Evolutionary conservation across 495 filamentous ascomycete genomes (phyloP).

Genomic region (Xylaria curta): DNA sequence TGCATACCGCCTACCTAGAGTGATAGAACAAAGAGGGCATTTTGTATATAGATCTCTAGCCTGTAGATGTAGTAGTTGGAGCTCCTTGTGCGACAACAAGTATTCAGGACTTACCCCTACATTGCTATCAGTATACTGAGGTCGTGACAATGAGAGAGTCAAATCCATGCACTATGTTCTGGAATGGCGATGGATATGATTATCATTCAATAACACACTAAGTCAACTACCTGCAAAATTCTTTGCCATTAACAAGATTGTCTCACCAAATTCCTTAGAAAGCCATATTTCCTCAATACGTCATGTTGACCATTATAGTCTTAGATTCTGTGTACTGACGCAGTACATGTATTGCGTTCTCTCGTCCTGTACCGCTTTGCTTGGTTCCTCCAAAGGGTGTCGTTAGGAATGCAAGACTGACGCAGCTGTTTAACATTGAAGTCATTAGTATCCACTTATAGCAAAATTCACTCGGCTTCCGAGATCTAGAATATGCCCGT

Average conservation of each 20-base stretch:
- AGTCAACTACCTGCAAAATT: background rate
- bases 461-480: no score
- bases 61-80: no score
- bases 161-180: background rate
- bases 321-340: slow-evolving; percentile 54
- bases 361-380: slow-evolving; percentile 56
- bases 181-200: background rate
- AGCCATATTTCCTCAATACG: slow-evolving; percentile 25
- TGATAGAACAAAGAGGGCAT: no score
- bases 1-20: no score
- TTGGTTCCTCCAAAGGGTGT: slow-evolving; percentile 61
- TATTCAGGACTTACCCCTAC: no score
- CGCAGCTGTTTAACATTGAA: slow-evolving; percentile 30
- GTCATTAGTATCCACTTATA: no score
- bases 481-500: no score
- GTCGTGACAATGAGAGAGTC: no score
- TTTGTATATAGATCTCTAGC: no score
- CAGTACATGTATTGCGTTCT: slow-evolving; percentile 51
- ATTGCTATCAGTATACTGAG: no score
- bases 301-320: slow-evolving; percentile 56
- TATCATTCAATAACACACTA: background rate
- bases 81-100: no score
- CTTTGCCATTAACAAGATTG: background rate
- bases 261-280: background rate
- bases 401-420: slow-evolving; percentile 30